Conservation (phyloP, 1,139 yeast species). For the Pneumocystis murina region DNA sequence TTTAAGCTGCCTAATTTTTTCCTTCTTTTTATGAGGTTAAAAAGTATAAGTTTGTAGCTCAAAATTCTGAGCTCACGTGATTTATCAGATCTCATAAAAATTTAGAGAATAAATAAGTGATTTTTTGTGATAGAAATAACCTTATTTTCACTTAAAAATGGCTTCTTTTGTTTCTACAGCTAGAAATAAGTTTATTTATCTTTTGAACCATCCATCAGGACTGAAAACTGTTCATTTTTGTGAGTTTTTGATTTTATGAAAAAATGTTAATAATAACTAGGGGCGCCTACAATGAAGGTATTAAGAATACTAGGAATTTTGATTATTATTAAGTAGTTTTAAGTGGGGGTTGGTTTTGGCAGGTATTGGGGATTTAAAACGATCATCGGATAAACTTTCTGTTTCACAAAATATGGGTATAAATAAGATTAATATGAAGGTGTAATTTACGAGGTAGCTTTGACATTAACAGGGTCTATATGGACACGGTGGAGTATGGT, state of each 20-base stretch:
- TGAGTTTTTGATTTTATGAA: conserved; percentile 27
- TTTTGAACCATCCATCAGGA: conserved; percentile 77
- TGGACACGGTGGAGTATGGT: conserved; percentile 99
- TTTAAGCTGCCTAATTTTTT: neutral
- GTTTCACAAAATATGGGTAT: conserved; percentile 9
- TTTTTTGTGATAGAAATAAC: too few relatives aligned
- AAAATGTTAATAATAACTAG: conserved; percentile 1
- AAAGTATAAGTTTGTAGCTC: neutral
- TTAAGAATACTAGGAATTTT: neutral
- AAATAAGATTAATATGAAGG: neutral
- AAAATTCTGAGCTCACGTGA: too few relatives aligned
- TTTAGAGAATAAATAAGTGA: too few relatives aligned
- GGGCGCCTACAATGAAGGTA: neutral
- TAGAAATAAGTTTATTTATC: conserved; percentile 40
- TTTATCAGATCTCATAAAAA: too few relatives aligned
- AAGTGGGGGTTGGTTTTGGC: conserved; percentile 7
- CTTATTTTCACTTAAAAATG: too few relatives aligned
- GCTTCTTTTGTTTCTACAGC: neutral
- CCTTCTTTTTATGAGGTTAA: neutral
- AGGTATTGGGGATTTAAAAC: conserved; percentile 11
- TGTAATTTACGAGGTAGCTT: conserved; percentile 29
- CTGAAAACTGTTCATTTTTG: conserved; percentile 93
- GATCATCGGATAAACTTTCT: conserved; percentile 12
- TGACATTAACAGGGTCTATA: conserved; percentile 80
- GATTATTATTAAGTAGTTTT: neutral